phyloP scores from a whole-genome alignment of 2,329 filamentous ascomycete genomes.

The Aspergillus sp. region DNA sequence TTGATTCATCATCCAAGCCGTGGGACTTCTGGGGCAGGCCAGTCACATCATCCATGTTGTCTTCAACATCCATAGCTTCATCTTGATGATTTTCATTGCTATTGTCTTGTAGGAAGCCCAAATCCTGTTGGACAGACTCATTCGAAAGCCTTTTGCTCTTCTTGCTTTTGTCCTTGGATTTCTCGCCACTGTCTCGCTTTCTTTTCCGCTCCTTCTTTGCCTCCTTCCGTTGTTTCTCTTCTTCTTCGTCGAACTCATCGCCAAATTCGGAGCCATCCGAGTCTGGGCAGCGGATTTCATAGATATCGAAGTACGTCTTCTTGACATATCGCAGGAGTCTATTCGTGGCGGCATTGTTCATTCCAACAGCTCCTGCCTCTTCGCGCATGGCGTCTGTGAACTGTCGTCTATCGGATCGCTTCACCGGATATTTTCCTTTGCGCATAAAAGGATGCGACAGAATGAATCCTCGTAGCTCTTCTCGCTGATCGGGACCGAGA shows the following conservation, averaged over 20 bases:
- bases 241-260: constrained; percentile 16
- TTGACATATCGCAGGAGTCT: constrained; percentile 17
- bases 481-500: constrained; percentile 2
- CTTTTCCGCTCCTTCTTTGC: constrained; percentile 4
- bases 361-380: constrained; percentile 10
- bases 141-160: background rate
- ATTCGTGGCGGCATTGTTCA: constrained; percentile 7
- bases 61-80: no score
- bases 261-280: constrained; percentile 12
- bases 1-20: no score
- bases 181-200: constrained; percentile 1
- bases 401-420: constrained; percentile 9
- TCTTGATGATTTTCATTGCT: no score
- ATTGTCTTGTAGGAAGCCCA: no score
- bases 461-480: constrained; percentile 13
- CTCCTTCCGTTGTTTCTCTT: background rate
- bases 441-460: constrained; percentile 14
- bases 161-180: constrained; percentile 1
- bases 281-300: constrained; percentile 1
- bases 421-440: constrained; percentile 9
- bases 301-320: constrained; percentile 14
- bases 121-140: no score
- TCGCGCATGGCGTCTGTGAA: constrained; percentile 16
- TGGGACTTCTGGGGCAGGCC: no score
- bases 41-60: no score